Base-by-base conservation (phyloP, 106 monocot species). In the Vanilla planifolia region DNA sequence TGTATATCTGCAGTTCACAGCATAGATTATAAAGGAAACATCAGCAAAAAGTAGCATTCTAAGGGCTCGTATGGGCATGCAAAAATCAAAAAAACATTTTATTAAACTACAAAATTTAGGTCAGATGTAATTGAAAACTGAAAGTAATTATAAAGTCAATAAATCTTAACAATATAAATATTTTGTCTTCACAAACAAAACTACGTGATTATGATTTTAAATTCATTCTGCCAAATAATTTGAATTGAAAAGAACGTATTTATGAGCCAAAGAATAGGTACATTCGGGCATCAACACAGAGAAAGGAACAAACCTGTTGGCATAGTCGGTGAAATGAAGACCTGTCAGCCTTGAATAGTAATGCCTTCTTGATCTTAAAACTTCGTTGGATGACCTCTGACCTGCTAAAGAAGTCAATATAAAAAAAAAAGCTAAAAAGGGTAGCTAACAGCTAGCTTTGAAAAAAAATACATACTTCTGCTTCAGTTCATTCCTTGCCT, bases 401-500 rank as follows among this genome's bases (percentile, higher is more conserved):
- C 61, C 92, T 92, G 55, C 20, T 23, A 36, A 16, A 50, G 42
- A 25, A 50, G 25, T 23, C 20, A 50, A 50, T 8, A 41, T n/a
- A 47, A 37, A 42, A 2, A 43, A 51, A 41, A 4, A 57, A 25
- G n/a, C n/a, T 47, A 6, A 60, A 39, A 56, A 62, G 11, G 5
- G 14, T 39, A 56, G 43, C 29, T 37, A 55, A 30, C 34, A 4
- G 42, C 9, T 55, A 7, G 20, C 41, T 16, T 67, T 43, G 5
- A 48, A 73, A 58, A 45, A 16, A 33, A 25, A 2, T 42, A 66
- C 79, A 70, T 83, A 86, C 92, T 77, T 92, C 34, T 83, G 92
- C 50, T 78, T 80, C 65, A 86, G 74, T 27, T 92, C 83, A 42
- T 86, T 83, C 70, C 86, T 77, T 67, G 92, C 83, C 46, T 92